Percentiles rank a stretch among this genome's conserved stretches.
Evolutionary conservation across 2,329 filamentous ascomycete species (phyloP).

Genomic region (Stachybotrys chartarum): DNA sequence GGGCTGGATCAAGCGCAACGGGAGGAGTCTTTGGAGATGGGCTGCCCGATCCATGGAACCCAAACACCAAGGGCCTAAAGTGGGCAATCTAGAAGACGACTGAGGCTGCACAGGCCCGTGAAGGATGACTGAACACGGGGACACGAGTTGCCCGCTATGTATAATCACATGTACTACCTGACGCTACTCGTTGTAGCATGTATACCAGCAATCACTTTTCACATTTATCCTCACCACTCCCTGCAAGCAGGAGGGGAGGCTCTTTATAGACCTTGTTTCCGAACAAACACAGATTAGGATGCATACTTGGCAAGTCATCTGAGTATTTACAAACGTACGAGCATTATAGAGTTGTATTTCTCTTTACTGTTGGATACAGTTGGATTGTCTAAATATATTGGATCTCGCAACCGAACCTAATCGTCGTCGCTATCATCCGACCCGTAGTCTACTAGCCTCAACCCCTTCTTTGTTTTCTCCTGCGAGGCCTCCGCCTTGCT

Average conservation of each 20-base stretch:
- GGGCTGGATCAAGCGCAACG: conserved; percentile 57
- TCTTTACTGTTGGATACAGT: neutral
- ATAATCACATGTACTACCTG: neutral
- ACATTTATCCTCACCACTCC: neutral
- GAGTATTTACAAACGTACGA: too few relatives aligned
- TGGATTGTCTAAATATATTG: neutral
- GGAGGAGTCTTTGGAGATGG: conserved; percentile 48
- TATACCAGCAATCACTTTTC: neutral
- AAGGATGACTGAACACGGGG: conserved; percentile 1
- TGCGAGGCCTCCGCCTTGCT: conserved; percentile 8
- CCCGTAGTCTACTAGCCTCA: conserved; percentile 47
- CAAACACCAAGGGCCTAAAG: conserved; percentile 32
- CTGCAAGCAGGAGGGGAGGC: neutral
- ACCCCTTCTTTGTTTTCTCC: conserved; percentile 11
- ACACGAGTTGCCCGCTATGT: neutral
- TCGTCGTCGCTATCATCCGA: conserved; percentile 43
- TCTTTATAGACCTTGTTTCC: neutral
- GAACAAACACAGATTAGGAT: neutral
- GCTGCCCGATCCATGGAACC: conserved; percentile 30
- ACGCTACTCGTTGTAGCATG: neutral
- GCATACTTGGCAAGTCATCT: neutral
- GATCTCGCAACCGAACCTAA: conserved; percentile 5
- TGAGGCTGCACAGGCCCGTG: conserved; percentile 2
- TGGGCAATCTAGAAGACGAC: conserved; percentile 31
- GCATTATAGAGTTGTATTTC: neutral